These are phyloP conservation scores for Pilasporangium apinafurcum DNA, from an alignment of 352 stramenopile genomes.

Conservation along the genomic window DNA sequence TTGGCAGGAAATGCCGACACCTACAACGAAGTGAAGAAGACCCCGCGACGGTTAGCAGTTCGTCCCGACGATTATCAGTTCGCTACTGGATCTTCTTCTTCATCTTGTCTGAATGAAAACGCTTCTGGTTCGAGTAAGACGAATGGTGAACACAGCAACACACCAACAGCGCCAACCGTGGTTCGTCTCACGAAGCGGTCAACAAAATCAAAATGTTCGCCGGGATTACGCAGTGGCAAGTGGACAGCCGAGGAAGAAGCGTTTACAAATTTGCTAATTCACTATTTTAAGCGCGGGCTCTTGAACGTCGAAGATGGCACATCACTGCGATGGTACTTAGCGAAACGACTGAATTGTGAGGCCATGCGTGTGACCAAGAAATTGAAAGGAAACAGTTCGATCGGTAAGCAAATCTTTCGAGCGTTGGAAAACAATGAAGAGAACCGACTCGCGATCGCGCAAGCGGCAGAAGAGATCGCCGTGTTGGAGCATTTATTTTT, in stretches of 20 bases:
- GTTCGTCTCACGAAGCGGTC: constrained; percentile 55
- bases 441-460: constrained; percentile 46
- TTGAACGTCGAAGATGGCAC: constrained; percentile 80
- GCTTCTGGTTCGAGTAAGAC: no score
- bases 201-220: constrained; percentile 83
- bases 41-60: no score
- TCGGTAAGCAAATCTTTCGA: constrained; percentile 86
- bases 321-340: constrained; percentile 79
- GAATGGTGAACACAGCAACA: constrained; percentile 10
- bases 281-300: constrained; percentile 80
- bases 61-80: no score
- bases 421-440: constrained; percentile 57
- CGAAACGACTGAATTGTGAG: constrained; percentile 81
- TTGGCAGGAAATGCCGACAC: no score
- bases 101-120: no score
- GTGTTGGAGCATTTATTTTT: constrained; percentile 65
- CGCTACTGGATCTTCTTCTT: no score
- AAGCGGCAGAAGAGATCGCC: constrained; percentile 45
- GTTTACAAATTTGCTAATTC: constrained; percentile 82
- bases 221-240: constrained; percentile 76
- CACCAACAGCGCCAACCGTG: constrained; percentile 13
- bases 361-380: constrained; percentile 88
- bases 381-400: constrained; percentile 84
- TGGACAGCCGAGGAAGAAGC: constrained; percentile 80
- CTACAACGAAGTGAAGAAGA: no score